A percentile compares a stretch with the other conserved stretches of the same genome.
These are phyloP conservation scores for Yamadazyma takamatsuzukensis DNA, from an alignment of 805 yeast species.

Conservation along the genomic window DNA sequence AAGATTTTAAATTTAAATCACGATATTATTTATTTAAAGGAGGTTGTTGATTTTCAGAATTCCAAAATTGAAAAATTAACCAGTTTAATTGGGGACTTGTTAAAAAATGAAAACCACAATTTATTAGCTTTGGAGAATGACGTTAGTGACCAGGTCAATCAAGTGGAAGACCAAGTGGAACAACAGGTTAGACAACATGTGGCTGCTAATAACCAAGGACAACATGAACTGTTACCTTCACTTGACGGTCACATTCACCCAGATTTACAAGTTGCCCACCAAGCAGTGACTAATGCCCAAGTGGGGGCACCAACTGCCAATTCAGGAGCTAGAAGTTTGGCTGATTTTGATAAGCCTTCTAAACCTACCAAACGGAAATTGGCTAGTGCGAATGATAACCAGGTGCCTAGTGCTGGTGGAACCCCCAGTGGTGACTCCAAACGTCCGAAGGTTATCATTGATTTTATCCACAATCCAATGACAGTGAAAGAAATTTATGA, in stretches of 20 bases:
- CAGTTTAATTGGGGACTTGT: constrained; percentile 28
- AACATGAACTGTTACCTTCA: constrained; percentile 9
- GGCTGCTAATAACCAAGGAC: constrained; percentile 2
- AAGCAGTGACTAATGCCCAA: constrained; percentile 13
- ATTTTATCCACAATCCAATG: constrained; percentile 42
- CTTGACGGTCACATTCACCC: constrained; percentile 39
- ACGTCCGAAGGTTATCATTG: constrained; percentile 34
- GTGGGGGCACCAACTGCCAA: constrained; percentile 5
- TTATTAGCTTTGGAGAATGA: constrained; percentile 20
- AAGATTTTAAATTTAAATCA: constrained; percentile 20
- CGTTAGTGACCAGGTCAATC: constrained; percentile 16
- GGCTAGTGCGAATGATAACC: neutral
- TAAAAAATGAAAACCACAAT: constrained; percentile 24
- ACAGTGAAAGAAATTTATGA: constrained; percentile 43
- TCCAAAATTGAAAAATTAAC: constrained; percentile 37
- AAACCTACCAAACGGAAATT: no score
- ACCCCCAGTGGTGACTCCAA: constrained; percentile 16
- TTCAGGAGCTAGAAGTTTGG: constrained; percentile 11
- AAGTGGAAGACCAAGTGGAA: constrained; percentile 19
- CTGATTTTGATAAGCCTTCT: constrained; percentile 4
- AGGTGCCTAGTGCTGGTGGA: neutral
- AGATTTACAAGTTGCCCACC: constrained; percentile 24
- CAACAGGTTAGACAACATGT: constrained; percentile 18
- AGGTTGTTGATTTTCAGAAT: constrained; percentile 35
- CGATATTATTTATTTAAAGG: constrained; percentile 34